Conservation (phyloP, 2,329 filamentous ascomycete species). For the Fusarium sp. region DNA sequence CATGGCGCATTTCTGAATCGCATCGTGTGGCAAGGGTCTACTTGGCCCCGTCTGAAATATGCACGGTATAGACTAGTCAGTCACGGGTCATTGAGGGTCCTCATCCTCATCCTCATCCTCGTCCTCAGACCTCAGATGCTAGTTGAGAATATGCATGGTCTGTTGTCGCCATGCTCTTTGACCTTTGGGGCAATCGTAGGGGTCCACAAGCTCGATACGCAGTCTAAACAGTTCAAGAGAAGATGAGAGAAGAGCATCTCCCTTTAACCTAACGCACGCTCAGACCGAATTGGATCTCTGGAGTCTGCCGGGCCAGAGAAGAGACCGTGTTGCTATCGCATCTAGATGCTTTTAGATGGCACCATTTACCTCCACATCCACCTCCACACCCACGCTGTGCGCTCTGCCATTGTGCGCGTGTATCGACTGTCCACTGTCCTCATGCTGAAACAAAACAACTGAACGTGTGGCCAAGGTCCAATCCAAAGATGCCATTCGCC, state of each 20-base stretch:
- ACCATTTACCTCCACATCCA: conserved; percentile 22
- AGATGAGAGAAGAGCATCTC: conserved; percentile 13
- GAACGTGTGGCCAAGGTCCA: conserved; percentile 44
- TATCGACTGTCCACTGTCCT: conserved; percentile 22
- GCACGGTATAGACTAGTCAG: conserved; percentile 37
- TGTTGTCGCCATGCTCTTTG: conserved; percentile 37
- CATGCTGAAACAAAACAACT: conserved; percentile 48
- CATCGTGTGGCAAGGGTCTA: conserved; percentile 43
- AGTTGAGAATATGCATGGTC: conserved; percentile 35
- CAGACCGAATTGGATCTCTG: conserved; percentile 7
- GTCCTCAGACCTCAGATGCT: conserved; percentile 1
- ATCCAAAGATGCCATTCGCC: conserved; percentile 33
- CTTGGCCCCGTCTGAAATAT: conserved; percentile 35
- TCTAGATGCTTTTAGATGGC: conserved; percentile 21
- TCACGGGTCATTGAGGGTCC: conserved; percentile 34
- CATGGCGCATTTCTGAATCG: conserved; percentile 43
- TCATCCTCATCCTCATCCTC: not conserved
- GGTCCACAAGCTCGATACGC: conserved; percentile 29
- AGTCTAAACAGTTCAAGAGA: not conserved
- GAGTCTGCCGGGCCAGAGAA: conserved; percentile 4
- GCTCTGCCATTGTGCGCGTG: conserved; percentile 23
- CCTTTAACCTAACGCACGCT: conserved; percentile 4
- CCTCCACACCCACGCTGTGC: conserved; percentile 38
- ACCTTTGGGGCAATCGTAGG: conserved; percentile 36
- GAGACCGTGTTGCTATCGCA: conserved; percentile 18